phyloP scores from a whole-genome alignment of 2,329 filamentous ascomycete species.

The Colletotrichum sp. region DNA sequence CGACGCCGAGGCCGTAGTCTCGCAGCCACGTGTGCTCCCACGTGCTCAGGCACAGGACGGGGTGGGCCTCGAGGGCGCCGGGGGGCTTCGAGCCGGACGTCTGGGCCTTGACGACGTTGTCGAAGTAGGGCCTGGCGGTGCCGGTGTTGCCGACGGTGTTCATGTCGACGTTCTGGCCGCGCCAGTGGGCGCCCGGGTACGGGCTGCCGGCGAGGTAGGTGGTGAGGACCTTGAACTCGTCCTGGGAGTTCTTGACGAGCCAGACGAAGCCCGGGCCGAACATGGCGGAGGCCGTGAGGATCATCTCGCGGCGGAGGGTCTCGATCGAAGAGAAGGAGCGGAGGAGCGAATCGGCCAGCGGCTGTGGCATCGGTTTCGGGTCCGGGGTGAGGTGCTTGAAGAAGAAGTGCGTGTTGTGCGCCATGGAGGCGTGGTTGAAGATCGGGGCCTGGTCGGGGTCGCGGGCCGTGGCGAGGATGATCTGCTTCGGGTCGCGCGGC shows the following conservation, averaged over 20 bases:
- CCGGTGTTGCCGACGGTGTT: conserved; percentile 60
- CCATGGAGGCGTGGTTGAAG: conserved; percentile 98
- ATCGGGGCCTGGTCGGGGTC: conserved; percentile 76
- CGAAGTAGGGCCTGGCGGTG: conserved; percentile 42
- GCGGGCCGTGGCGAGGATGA: conserved; percentile 78
- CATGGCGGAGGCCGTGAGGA: conserved; percentile 84
- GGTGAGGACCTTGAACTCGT: conserved; percentile 71
- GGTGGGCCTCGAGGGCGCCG: conserved; percentile 72
- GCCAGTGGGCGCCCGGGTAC: conserved; percentile 83
- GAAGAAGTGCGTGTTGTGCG: conserved; percentile 89
- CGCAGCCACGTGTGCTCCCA: conserved; percentile 95
- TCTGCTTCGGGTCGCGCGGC: conserved; percentile 65
- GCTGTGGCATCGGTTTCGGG: conserved; percentile 57
- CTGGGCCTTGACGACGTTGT: conserved; percentile 35
- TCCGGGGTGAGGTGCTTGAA: conserved; percentile 60
- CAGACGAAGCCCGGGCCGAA: conserved; percentile 98
- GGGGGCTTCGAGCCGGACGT: conserved; percentile 51
- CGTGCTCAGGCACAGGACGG: conserved; percentile 89
- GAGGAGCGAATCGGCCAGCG: conserved; percentile 65
- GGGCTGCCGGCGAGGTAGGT: conserved; percentile 94
- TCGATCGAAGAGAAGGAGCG: conserved; percentile 82
- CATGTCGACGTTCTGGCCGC: conserved; percentile 72
- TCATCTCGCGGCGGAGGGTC: conserved; percentile 79
- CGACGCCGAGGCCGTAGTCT: conserved; percentile 70
- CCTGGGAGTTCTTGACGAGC: conserved; percentile 69